Conservation (phyloP, 306 rosid genomes). For the Hippophae rhamnoides region DNA sequence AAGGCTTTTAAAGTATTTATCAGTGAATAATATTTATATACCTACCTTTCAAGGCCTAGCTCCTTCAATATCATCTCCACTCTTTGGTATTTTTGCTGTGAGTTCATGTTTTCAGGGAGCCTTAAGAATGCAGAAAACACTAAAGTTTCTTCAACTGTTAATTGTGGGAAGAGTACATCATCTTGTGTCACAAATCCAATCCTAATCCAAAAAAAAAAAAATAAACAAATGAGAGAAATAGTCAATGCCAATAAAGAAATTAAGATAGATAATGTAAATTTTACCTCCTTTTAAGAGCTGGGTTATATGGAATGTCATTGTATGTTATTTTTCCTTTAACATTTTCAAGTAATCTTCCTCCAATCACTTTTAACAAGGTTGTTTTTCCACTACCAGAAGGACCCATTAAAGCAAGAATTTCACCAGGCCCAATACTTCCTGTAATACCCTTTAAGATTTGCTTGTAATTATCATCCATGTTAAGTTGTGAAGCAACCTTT, state of each 20-base stretch:
- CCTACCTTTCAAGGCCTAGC: conserved; percentile 86
- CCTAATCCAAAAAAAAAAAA: conserved; percentile 23
- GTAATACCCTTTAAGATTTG: conserved; percentile 76
- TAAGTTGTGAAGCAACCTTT: conserved; percentile 38
- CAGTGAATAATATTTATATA: not conserved
- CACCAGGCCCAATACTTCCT: conserved; percentile 89
- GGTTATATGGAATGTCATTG: conserved; percentile 52
- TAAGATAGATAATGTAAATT: not conserved
- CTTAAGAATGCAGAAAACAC: conserved; percentile 73
- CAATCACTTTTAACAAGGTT: conserved; percentile 73
- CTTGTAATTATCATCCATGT: conserved; percentile 46
- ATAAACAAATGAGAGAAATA: not conserved
- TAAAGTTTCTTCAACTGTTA: conserved; percentile 84
- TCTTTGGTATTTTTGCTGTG: conserved; percentile 53
- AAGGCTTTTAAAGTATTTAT: not conserved
- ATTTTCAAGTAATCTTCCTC: conserved; percentile 66
- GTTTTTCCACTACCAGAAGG: conserved; percentile 98
- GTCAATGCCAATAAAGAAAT: not conserved
- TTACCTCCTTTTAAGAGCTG: conserved; percentile 79
- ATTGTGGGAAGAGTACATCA: conserved; percentile 73
- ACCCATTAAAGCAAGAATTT: conserved; percentile 94
- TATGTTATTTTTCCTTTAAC: conserved; percentile 71
- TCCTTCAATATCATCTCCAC: conserved; percentile 70
- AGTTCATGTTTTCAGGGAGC: conserved; percentile 59
- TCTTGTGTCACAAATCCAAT: conserved; percentile 98